Conservation (phyloP, 2,329 filamentous ascomycete species). For the Pseudogymnoascus sp. region DNA sequence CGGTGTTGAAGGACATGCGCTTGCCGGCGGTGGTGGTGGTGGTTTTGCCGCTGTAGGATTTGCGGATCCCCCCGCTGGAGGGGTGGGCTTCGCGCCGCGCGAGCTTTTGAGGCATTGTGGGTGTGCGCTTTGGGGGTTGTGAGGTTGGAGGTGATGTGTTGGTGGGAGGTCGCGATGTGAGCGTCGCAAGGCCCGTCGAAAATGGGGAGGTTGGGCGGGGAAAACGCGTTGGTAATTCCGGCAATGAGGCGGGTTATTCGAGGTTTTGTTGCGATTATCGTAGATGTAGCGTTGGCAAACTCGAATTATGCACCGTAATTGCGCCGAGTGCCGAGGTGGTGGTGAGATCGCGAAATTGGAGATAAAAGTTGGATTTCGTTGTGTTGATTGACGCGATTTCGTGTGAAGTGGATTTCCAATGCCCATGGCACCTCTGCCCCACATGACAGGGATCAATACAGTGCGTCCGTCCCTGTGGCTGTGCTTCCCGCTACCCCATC, state of each 20-base stretch:
- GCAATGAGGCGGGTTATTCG: neutral
- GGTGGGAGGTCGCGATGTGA: neutral
- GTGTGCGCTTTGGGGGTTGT: neutral
- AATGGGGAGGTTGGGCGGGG: neutral
- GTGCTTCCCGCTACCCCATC: conserved; percentile 4
- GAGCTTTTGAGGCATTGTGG: neutral
- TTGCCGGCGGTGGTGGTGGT: neutral
- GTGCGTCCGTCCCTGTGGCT: neutral
- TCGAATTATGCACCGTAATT: neutral
- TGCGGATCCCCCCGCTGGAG: neutral
- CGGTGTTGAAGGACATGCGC: neutral
- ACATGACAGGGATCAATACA: neutral
- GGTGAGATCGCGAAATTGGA: neutral
- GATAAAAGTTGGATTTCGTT: neutral
- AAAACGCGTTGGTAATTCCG: neutral
- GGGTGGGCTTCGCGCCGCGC: neutral
- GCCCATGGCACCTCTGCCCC: neutral
- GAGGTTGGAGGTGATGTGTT: neutral
- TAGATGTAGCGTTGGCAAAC: neutral
- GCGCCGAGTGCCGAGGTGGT: neutral
- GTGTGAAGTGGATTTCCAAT: neutral
- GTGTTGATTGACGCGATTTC: conserved; percentile 4
- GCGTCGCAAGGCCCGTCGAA: neutral
- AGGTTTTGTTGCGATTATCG: neutral
- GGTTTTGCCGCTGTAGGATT: neutral